phyloP scores from a whole-genome alignment of 2,329 filamentous ascomycete genomes.

The Colletotrichum theobromicola region DNA sequence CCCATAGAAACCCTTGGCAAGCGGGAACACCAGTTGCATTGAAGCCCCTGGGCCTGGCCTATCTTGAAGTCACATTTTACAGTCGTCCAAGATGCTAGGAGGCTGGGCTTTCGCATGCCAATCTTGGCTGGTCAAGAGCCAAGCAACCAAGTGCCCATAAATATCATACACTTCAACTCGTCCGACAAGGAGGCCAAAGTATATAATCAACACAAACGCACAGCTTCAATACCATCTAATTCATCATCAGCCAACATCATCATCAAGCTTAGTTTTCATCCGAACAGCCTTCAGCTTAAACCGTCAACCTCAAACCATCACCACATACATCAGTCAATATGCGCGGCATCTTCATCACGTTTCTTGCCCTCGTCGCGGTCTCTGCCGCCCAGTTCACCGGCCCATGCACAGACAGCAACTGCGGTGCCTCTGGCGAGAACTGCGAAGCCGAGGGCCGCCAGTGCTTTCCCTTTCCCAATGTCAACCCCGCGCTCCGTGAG shows the following conservation, averaged over 20 bases:
- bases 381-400: slow-evolving; percentile 5
- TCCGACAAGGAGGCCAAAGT: not conserved
- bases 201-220: slow-evolving; percentile 7
- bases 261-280: not conserved
- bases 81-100: not conserved
- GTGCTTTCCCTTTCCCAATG: slow-evolving; percentile 18
- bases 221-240: not conserved
- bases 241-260: not conserved
- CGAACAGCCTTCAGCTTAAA: not conserved
- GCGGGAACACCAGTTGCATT: not conserved
- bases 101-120: not conserved
- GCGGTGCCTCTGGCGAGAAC: slow-evolving; percentile 3
- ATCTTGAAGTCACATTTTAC: not conserved
- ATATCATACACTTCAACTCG: not conserved
- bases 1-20: not conserved
- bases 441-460: slow-evolving; percentile 13
- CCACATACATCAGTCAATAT: not conserved
- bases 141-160: not conserved
- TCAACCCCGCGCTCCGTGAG: slow-evolving; percentile 8
- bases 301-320: not conserved
- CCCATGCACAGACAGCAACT: slow-evolving; percentile 10
- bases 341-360: not conserved
- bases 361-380: not conserved
- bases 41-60: not conserved
- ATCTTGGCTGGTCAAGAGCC: not conserved